Evolutionary conservation across 78 protist species (phyloP).

Genomic region (Bigelowiella natans): DNA sequence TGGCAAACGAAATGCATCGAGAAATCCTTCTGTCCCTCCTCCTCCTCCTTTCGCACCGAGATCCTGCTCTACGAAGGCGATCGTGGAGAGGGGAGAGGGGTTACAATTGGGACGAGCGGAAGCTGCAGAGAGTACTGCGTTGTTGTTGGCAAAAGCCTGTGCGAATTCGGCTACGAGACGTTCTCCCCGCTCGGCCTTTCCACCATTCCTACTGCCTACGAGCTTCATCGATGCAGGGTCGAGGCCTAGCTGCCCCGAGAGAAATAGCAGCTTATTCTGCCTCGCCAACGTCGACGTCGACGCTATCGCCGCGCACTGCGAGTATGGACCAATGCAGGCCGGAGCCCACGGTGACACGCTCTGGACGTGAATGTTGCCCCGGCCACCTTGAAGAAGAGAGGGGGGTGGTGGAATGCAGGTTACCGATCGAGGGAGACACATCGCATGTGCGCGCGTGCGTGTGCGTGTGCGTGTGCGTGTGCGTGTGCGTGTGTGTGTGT

Average conservation of each 20-base stretch:
- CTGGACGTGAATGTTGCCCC: conserved; percentile 7
- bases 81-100: too few species aligned
- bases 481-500: not conserved
- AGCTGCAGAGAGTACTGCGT: too few species aligned
- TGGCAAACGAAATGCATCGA: too few species aligned
- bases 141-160: too few species aligned
- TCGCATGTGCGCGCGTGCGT: not conserved
- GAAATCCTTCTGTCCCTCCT: too few species aligned
- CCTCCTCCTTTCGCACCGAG: too few species aligned
- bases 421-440: not conserved
- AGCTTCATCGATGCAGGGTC: not conserved
- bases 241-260: conserved; percentile 10
- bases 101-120: too few species aligned
- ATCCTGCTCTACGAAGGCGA: too few species aligned
- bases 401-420: not conserved
- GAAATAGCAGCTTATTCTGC: not conserved
- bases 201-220: too few species aligned
- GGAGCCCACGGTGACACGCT: conserved; percentile 41
- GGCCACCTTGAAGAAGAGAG: not conserved
- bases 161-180: too few species aligned
- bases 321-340: conserved; percentile 29
- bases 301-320: too few species aligned
- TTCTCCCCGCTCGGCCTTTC: too few species aligned
- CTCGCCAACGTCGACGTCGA: not conserved
- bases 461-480: not conserved